Evolutionary conservation across 495 filamentous ascomycete genomes (phyloP).

Genomic region (Hypoxylon perforatum): DNA sequence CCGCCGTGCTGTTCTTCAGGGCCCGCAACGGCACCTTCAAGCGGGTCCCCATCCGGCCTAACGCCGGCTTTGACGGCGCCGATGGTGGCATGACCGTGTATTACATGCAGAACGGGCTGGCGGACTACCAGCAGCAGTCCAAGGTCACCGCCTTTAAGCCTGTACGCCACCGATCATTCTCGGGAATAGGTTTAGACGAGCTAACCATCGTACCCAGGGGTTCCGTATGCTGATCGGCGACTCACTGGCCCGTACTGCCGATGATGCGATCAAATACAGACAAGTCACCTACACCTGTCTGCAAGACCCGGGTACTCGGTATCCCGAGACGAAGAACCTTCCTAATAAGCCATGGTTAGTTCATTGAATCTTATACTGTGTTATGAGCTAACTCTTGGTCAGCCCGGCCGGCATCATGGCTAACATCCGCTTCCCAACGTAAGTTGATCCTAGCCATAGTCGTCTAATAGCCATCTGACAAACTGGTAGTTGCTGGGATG

Average conservation of each 20-base stretch:
- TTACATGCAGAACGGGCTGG: slow-evolving; percentile 52
- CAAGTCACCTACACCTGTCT: slow-evolving; percentile 48
- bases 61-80: slow-evolving; percentile 49
- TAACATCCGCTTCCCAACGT: slow-evolving; percentile 52
- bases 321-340: slow-evolving; percentile 42
- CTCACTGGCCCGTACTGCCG: slow-evolving; percentile 36
- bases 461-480: slow-evolving; percentile 8
- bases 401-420: slow-evolving; percentile 51
- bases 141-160: slow-evolving; percentile 55
- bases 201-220: slow-evolving; percentile 33
- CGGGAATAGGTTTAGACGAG: not conserved
- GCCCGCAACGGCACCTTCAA: slow-evolving; percentile 53
- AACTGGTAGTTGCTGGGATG: slow-evolving; percentile 49
- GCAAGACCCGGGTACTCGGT: slow-evolving; percentile 35
- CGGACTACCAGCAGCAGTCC: slow-evolving; percentile 39
- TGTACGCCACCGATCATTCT: slow-evolving; percentile 30
- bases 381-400: no score
- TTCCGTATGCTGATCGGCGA: slow-evolving; percentile 50
- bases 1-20: slow-evolving; percentile 53
- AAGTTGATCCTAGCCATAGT: not conserved
- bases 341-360: slow-evolving; percentile 33
- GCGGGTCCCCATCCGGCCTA: slow-evolving; percentile 51
- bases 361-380: no score
- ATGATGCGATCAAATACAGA: slow-evolving; percentile 38
- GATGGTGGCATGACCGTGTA: slow-evolving; percentile 55